A percentile compares a stretch with the other conserved stretches of the same genome.
Evolutionary conservation across 345 rosid species (phyloP).

Genomic region (Eucalyptus brandiana): DNA sequence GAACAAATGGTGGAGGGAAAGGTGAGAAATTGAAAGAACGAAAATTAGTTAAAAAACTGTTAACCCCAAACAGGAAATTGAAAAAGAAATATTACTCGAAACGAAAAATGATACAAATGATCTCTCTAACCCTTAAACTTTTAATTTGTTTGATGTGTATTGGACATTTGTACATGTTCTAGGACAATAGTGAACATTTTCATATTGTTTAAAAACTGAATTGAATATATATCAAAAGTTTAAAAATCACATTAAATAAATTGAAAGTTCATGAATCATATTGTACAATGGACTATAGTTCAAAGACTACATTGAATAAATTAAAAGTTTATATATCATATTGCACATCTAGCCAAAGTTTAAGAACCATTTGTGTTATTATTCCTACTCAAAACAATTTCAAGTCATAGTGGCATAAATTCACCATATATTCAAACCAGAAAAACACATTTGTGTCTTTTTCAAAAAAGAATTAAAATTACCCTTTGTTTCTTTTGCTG

Average conservation of each 20-base stretch:
- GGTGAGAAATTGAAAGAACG: background rate
- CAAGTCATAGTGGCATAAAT: background rate
- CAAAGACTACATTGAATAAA: rapidly evolving
- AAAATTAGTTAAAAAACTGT: background rate
- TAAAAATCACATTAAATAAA: no score
- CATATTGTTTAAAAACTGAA: no score
- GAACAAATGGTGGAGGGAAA: background rate
- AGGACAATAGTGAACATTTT: no score
- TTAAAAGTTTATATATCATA: rapidly evolving
- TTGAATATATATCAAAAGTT: rapidly evolving
- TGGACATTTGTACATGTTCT: no score
- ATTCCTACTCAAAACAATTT: no score
- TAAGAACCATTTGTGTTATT: no score
- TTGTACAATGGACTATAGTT: no score
- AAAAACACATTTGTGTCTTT: background rate
- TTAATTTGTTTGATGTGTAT: no score
- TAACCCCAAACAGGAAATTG: background rate
- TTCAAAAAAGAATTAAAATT: no score
- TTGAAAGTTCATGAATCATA: rapidly evolving
- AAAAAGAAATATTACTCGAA: background rate
- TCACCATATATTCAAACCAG: background rate
- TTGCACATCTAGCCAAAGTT: no score
- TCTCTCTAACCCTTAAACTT: no score
- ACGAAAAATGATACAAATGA: no score
- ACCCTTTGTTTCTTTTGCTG: background rate